phyloP scores from a whole-genome alignment of 2,329 filamentous ascomycete genomes.

The Huntiella moniliformis region DNA sequence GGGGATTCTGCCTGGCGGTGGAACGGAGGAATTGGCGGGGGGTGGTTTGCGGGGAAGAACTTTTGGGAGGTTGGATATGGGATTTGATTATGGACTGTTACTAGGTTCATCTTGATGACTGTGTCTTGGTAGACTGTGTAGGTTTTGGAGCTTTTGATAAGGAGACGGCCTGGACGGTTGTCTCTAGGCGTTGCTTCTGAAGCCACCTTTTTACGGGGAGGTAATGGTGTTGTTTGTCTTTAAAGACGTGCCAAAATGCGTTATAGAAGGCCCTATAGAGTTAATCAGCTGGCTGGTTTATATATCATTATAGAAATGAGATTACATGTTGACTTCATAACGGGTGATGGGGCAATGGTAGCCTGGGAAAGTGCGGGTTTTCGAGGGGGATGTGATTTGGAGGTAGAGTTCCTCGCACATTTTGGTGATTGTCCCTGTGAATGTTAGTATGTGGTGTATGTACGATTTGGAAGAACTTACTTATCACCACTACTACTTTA shows the following conservation, averaged over 20 bases:
- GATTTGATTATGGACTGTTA: not conserved
- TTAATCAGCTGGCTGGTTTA: not conserved
- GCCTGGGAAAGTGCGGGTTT: slow-evolving; percentile 25
- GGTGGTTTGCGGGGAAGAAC: slow-evolving; percentile 36
- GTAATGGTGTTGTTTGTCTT: slow-evolving; percentile 53
- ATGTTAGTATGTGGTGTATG: slow-evolving; percentile 21
- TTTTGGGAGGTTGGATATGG: slow-evolving; percentile 39
- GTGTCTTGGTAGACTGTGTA: no score
- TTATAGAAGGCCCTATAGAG: slow-evolving; percentile 41
- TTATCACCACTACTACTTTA: slow-evolving; percentile 38
- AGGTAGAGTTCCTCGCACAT: slow-evolving; percentile 45
- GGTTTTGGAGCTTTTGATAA: not conserved
- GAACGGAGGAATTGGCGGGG: slow-evolving; percentile 31
- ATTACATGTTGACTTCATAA: slow-evolving; percentile 11
- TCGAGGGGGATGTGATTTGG: slow-evolving; percentile 39
- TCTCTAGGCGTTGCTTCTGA: slow-evolving; percentile 15
- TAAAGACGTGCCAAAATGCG: slow-evolving; percentile 52
- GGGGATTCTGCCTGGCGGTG: slow-evolving; percentile 52
- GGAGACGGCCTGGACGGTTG: not conserved
- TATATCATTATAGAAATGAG: not conserved
- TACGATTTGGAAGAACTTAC: slow-evolving; percentile 21
- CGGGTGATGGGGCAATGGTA: slow-evolving; percentile 32
- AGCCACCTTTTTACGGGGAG: slow-evolving; percentile 49
- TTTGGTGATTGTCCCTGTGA: slow-evolving; percentile 42
- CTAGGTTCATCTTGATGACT: no score